Evolutionary conservation across 208 protist genomes (phyloP).

Genomic region (Tritrichomonas foetus): DNA sequence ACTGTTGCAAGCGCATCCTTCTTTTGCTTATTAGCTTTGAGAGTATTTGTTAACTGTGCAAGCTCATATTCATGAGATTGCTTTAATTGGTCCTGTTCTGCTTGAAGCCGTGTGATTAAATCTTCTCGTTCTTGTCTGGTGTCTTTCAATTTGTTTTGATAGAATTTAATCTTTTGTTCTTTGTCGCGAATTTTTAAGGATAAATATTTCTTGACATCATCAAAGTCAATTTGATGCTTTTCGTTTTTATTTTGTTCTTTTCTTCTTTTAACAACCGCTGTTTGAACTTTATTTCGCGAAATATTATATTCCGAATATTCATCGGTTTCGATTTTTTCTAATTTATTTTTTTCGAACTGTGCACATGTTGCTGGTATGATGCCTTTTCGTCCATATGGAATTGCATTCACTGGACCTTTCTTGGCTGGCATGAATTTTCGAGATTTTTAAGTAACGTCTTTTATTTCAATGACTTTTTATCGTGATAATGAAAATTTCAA

Average conservation of each 20-base stretch:
- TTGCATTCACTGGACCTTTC: too few species aligned
- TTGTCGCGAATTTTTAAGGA: neutral
- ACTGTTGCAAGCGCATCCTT: neutral
- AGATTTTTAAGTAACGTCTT: too few species aligned
- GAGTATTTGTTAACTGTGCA: neutral
- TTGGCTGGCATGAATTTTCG: too few species aligned
- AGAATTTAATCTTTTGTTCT: neutral
- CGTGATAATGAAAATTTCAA: too few species aligned
- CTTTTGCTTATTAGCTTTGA: neutral
- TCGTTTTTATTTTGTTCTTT: neutral
- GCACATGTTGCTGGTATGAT: too few species aligned
- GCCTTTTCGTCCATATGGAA: too few species aligned
- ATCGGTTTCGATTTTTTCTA: too few species aligned
- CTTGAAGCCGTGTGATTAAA: neutral
- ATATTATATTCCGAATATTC: too few species aligned
- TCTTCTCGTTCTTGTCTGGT: neutral
- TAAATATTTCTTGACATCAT: conserved; percentile 24
- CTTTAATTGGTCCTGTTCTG: neutral
- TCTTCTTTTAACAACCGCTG: too few species aligned
- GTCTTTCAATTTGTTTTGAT: conserved; percentile 17
- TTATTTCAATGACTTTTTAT: too few species aligned
- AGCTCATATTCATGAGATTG: conserved; percentile 18
- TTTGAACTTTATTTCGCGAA: too few species aligned
- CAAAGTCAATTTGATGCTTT: neutral
- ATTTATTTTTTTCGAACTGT: too few species aligned